A percentile compares a stretch with the other conserved stretches of the same genome.
Conservation (phyloP, 1,284 basidiomycete species). For the Chondrostereum purpureum region DNA sequence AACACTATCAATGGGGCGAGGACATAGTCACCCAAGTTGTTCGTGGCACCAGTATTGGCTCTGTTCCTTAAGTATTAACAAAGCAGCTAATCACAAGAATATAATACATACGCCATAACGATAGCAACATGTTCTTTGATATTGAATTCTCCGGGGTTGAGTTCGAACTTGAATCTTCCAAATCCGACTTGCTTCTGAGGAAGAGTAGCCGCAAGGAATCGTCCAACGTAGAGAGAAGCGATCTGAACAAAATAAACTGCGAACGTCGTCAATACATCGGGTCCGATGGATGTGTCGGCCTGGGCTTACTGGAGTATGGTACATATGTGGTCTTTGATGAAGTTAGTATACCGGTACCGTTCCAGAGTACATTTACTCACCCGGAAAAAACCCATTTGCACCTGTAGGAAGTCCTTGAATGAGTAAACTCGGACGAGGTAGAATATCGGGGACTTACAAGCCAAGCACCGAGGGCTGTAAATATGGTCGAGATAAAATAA, state of each 20-base stretch:
- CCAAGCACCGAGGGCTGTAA: constrained; percentile 21
- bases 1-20: constrained; percentile 18
- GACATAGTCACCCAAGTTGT: constrained; percentile 21
- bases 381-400: constrained; percentile 22
- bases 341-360: neutral
- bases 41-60: constrained; percentile 20
- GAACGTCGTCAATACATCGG: too few species aligned
- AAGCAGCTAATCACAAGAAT: neutral
- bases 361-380: too few species aligned
- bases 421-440: neutral
- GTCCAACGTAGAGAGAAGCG: constrained; percentile 17
- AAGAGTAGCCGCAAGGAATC: constrained; percentile 15
- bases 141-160: constrained; percentile 31
- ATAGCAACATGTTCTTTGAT: constrained; percentile 70
- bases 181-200: constrained; percentile 17
- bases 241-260: constrained; percentile 22
- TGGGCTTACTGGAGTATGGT: constrained; percentile 17
- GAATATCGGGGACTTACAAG: neutral
- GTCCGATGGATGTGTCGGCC: too few species aligned
- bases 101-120: constrained; percentile 17
- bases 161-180: constrained; percentile 15
- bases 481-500: constrained; percentile 16
- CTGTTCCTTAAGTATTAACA: constrained; percentile 7
- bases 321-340: constrained; percentile 18
- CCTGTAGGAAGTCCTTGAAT: neutral